Conservation (phyloP, 2,329 filamentous ascomycete genomes). For the Phymatotrichopsis omnivora region DNA sequence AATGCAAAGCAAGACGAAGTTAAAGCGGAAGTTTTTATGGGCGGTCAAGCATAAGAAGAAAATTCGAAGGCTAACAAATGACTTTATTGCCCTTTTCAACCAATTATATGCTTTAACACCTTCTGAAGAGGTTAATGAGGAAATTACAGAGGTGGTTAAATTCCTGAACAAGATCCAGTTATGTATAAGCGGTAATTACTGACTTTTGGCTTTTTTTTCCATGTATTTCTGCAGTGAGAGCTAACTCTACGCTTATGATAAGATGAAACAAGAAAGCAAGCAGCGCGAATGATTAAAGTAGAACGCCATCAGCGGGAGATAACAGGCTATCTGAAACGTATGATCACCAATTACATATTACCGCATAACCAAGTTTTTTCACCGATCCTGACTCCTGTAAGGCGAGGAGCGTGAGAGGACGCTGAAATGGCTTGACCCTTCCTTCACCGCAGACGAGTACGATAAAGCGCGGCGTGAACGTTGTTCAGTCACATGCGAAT, state of each 20-base stretch:
- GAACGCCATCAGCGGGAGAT: not conserved
- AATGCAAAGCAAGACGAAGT: not conserved
- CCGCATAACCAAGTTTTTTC: not conserved
- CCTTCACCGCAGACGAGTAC: not conserved
- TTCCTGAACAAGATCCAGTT: not conserved
- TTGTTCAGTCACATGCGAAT: not conserved
- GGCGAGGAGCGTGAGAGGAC: not conserved
- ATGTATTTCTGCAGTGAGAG: not conserved
- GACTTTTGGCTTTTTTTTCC: no score
- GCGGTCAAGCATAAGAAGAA: not conserved
- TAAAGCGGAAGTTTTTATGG: slow-evolving; percentile 1
- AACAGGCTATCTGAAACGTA: no score
- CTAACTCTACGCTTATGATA: not conserved
- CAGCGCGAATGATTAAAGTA: not conserved
- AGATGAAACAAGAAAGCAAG: not conserved
- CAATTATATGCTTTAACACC: not conserved
- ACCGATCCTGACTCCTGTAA: not conserved
- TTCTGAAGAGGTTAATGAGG: not conserved
- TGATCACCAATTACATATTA: no score
- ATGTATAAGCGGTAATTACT: not conserved
- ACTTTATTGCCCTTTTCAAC: not conserved
- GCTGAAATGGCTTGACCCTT: not conserved
- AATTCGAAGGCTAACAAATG: not conserved
- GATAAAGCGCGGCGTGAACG: not conserved
- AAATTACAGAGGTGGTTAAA: no score